Percentiles rank a stretch among this genome's conserved stretches.
Conservation (phyloP, 2,329 filamentous ascomycete species). For the Aspergillus fumigatus region DNA sequence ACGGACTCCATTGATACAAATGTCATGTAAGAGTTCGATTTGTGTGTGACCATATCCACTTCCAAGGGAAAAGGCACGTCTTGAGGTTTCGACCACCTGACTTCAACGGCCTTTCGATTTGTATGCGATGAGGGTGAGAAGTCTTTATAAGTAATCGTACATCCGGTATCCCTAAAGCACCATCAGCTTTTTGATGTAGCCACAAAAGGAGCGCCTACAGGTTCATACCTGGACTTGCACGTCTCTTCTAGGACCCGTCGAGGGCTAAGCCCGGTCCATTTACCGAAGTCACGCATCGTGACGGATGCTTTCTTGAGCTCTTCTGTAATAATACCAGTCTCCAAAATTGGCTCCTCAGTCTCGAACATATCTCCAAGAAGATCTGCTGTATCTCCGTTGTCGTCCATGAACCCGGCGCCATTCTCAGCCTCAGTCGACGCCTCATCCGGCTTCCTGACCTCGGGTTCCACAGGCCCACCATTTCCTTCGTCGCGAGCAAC, state of each 20-base stretch:
- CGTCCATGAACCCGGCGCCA: conserved; percentile 24
- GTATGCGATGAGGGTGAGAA: conserved; percentile 72
- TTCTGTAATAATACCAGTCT: conserved; percentile 39
- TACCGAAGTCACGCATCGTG: conserved; percentile 76
- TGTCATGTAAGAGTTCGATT: conserved; percentile 45
- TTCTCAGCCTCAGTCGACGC: conserved; percentile 15
- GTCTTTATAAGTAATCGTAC: conserved; percentile 62
- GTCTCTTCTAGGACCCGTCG: conserved; percentile 76
- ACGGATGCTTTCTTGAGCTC: conserved; percentile 35
- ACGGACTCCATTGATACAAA: conserved; percentile 70
- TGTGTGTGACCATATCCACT: conserved; percentile 40
- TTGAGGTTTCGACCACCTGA: conserved; percentile 75
- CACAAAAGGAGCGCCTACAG: not conserved
- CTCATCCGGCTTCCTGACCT: conserved; percentile 37
- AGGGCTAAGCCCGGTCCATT: conserved; percentile 71
- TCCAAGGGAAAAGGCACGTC: conserved; percentile 43
- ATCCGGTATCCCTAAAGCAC: conserved; percentile 60
- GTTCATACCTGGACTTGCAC: conserved; percentile 67
- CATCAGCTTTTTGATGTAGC: not conserved
- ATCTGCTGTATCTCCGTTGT: conserved; percentile 34
- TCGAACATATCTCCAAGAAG: conserved; percentile 57
- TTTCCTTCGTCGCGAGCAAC: conserved; percentile 18
- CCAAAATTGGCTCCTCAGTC: conserved; percentile 37
- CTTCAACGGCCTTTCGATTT: conserved; percentile 68
- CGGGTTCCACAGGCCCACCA: conserved; percentile 44